Conservation (phyloP, 1,139 yeast genomes). For the Suhomyces maxii region DNA sequence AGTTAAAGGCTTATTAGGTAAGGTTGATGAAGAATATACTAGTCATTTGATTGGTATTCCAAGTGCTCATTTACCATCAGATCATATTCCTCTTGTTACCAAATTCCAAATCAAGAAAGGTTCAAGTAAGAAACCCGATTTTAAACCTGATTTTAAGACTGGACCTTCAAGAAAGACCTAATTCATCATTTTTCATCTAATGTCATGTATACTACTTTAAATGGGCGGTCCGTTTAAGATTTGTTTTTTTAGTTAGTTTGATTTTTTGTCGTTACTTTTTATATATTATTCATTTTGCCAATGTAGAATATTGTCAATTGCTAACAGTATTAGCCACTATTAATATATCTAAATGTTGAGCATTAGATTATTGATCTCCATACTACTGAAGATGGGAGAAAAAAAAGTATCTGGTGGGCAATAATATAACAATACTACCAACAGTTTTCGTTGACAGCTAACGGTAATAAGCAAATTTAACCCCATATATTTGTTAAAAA, state of each 20-base stretch:
- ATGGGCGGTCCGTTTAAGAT: background rate
- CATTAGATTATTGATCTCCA: too few species aligned
- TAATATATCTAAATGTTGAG: too few species aligned
- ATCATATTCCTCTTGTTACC: constrained; percentile 83
- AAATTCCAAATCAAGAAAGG: constrained; percentile 69
- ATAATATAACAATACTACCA: too few species aligned
- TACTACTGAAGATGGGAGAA: too few species aligned
- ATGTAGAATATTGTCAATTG: background rate
- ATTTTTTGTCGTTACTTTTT: constrained; percentile 3
- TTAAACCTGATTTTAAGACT: constrained; percentile 54
- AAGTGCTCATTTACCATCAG: constrained; percentile 90
- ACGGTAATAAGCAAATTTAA: too few species aligned
- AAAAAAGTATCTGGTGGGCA: too few species aligned
- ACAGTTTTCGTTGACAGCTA: too few species aligned
- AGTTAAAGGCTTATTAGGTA: constrained; percentile 84
- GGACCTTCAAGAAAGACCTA: constrained; percentile 54
- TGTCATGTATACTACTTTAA: constrained; percentile 9
- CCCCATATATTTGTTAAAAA: too few species aligned
- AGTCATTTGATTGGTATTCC: constrained; percentile 88
- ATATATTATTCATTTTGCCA: background rate
- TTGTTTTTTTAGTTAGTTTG: constrained; percentile 6
- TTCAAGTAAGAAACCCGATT: constrained; percentile 37
- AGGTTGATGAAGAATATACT: constrained; percentile 75
- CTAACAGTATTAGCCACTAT: background rate
- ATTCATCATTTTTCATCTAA: constrained; percentile 1